Conservation (phyloP, 345 rosid genomes). For the Theobroma cacao region DNA sequence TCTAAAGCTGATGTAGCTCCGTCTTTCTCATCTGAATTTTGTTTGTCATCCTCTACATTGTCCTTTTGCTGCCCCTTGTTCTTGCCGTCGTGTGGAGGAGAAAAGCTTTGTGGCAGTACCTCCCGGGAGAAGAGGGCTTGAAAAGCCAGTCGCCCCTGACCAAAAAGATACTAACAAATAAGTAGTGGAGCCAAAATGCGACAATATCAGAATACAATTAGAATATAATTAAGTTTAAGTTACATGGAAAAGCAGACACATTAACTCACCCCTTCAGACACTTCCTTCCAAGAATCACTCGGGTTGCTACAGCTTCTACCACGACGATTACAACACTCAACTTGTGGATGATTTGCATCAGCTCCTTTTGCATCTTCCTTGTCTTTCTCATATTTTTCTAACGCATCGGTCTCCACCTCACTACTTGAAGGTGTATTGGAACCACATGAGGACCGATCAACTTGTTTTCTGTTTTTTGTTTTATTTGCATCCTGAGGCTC, state of each 20-base stretch:
- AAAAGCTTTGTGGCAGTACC: constrained; percentile 87
- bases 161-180: neutral
- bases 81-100: constrained; percentile 41
- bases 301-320: constrained; percentile 46
- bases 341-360: constrained; percentile 40
- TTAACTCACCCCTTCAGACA: constrained; percentile 69
- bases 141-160: constrained; percentile 91
- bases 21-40: constrained; percentile 26
- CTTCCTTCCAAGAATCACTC: constrained; percentile 83
- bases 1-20: constrained; percentile 40
- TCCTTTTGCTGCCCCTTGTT: constrained; percentile 13
- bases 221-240: neutral
- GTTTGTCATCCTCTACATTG: constrained; percentile 32
- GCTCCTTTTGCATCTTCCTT: constrained; percentile 51
- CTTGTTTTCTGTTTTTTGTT: constrained; percentile 60
- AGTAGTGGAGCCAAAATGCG: neutral
- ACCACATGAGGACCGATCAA: constrained; percentile 90
- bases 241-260: neutral
- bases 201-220: neutral
- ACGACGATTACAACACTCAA: constrained; percentile 57
- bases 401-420: constrained; percentile 72
- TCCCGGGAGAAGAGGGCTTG: constrained; percentile 85
- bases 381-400: constrained; percentile 53
- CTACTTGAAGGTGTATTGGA: constrained; percentile 87
- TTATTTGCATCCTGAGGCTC: constrained; percentile 51